Conservation (phyloP, 202 grass and related monocot genomes). For the Elaeis oleifera region DNA sequence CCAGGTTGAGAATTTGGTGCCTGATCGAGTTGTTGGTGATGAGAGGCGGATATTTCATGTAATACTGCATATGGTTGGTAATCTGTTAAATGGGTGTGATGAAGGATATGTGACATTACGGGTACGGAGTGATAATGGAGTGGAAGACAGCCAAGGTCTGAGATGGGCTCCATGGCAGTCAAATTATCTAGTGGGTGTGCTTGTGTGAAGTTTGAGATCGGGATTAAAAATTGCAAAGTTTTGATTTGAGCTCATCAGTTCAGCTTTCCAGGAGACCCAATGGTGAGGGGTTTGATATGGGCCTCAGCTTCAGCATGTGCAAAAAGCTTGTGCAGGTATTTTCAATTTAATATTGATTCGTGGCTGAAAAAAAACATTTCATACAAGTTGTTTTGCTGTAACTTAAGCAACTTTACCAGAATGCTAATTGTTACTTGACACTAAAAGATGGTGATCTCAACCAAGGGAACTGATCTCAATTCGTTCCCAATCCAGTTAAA, state of each 20-base stretch:
- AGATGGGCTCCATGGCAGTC: slow-evolving; percentile 7
- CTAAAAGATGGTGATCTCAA: no score
- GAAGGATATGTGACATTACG: slow-evolving; percentile 8
- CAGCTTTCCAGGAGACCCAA: not conserved
- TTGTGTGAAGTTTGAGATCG: slow-evolving; percentile 12
- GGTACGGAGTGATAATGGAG: not conserved
- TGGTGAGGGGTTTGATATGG: not conserved
- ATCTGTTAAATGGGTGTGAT: not conserved
- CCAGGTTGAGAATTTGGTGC: slow-evolving; percentile 16
- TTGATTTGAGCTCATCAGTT: not conserved
- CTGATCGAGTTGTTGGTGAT: slow-evolving; percentile 5
- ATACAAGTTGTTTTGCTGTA: no score
- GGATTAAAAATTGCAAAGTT: slow-evolving; percentile 8
- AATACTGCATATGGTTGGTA: slow-evolving; percentile 7
- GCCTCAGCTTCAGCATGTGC: slow-evolving; percentile 12
- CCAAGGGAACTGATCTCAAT: no score
- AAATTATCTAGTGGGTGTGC: not conserved
- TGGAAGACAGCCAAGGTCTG: not conserved
- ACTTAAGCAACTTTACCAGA: no score
- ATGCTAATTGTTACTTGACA: no score
- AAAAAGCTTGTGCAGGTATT: slow-evolving; percentile 17
- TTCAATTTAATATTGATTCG: not conserved
- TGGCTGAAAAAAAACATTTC: not conserved
- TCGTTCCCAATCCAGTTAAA: no score
- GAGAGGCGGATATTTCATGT: slow-evolving; percentile 20